phyloP scores from a whole-genome alignment of 1,284 basidiomycete genomes.

The Lentinula novae-zelandiae region DNA sequence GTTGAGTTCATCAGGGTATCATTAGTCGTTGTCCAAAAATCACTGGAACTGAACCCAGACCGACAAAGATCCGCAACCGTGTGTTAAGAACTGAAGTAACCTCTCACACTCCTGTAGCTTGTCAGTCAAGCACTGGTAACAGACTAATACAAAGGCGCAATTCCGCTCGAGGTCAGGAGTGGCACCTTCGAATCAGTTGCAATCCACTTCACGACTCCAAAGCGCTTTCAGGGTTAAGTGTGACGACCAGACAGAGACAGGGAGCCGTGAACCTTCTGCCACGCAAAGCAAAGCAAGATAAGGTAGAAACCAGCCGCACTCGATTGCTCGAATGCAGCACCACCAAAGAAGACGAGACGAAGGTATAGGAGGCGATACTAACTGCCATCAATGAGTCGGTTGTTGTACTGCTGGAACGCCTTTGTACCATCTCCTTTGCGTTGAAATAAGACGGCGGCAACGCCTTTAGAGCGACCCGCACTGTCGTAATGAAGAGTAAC shows the following conservation, averaged over 20 bases:
- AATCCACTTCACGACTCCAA: background rate
- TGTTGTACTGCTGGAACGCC: conserved; percentile 95
- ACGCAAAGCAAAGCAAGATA: conserved; percentile 23
- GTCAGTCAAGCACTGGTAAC: conserved; percentile 16
- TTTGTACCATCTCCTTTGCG: conserved; percentile 87
- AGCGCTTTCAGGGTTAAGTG: background rate
- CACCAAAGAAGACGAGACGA: conserved; percentile 27
- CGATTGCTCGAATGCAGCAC: background rate
- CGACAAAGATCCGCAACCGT: no score
- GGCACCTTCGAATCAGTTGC: background rate
- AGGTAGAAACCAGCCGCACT: conserved; percentile 2
- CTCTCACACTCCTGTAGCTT: conserved; percentile 20
- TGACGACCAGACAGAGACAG: conserved; percentile 4
- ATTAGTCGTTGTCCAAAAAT: background rate
- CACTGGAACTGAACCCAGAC: no score
- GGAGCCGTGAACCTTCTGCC: conserved; percentile 26
- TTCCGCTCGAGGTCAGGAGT: background rate
- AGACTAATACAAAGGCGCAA: background rate
- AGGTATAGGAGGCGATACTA: conserved; percentile 72
- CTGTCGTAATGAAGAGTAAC: conserved; percentile 86
- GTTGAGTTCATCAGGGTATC: no score
- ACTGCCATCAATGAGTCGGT: conserved; percentile 99
- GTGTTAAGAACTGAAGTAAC: no score
- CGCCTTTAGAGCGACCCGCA: conserved; percentile 85
- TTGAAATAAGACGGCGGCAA: conserved; percentile 85